Evolutionary conservation across 1,139 yeast species (phyloP).

Genomic region (Blastobotrys elegans): DNA sequence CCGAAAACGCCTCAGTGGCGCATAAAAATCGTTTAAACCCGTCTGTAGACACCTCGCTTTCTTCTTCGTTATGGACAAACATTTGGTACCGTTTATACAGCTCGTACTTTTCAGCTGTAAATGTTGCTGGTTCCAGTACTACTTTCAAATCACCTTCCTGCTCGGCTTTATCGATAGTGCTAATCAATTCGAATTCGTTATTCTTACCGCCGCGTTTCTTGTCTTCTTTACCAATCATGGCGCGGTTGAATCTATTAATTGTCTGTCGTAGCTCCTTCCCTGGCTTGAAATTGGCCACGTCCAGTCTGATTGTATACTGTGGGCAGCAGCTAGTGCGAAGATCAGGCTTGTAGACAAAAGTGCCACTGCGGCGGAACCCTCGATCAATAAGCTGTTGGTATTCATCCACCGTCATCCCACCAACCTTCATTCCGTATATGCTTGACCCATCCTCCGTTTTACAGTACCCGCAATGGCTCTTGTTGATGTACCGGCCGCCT

Average conservation of each 20-base stretch:
- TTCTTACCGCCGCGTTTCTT: conserved; percentile 16
- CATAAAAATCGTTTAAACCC: conserved; percentile 67
- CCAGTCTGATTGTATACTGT: conserved; percentile 73
- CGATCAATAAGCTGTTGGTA: conserved; percentile 63
- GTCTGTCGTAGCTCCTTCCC: conserved; percentile 64
- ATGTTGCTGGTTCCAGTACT: conserved; percentile 49
- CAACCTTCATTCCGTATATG: conserved; percentile 42
- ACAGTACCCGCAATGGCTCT: conserved; percentile 51
- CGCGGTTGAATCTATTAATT: conserved; percentile 52
- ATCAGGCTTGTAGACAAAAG: conserved; percentile 69
- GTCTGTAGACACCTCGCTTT: conserved; percentile 40
- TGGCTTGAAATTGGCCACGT: conserved; percentile 41
- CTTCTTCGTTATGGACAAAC: conserved; percentile 58
- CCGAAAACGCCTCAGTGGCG: conserved; percentile 50
- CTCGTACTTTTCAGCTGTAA: conserved; percentile 55
- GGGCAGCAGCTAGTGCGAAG: conserved; percentile 71
- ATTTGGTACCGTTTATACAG: conserved; percentile 68
- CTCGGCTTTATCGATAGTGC: conserved; percentile 22
- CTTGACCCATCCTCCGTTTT: conserved; percentile 40
- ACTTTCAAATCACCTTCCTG: conserved; percentile 39
- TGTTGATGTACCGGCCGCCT: conserved; percentile 15
- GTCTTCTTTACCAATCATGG: conserved; percentile 17
- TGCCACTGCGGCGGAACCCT: conserved; percentile 80
- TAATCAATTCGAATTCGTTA: conserved; percentile 33
- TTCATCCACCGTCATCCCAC: conserved; percentile 44